Evolutionary conservation across 441 rosid species (phyloP).

Genomic region (Pelargonium fulgidum): DNA sequence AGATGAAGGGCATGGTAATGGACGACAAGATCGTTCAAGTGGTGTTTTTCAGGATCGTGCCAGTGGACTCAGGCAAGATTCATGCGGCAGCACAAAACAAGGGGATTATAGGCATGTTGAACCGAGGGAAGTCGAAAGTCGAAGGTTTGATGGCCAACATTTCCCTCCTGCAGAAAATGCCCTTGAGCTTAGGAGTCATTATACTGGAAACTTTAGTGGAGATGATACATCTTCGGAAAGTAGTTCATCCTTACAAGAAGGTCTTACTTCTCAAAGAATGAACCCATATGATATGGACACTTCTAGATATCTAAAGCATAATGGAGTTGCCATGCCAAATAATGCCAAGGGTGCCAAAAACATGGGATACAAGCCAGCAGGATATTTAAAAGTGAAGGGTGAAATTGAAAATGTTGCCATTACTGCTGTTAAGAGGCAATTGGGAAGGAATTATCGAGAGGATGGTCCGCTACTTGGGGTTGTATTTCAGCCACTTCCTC

Average conservation of each 20-base stretch:
- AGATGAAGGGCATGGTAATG: constrained; percentile 48
- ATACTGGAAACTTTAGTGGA: constrained; percentile 38
- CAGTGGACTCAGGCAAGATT: constrained; percentile 76
- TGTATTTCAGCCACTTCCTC: constrained; percentile 75
- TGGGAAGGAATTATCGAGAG: constrained; percentile 67
- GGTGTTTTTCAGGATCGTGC: constrained; percentile 73
- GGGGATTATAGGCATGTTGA: constrained; percentile 48
- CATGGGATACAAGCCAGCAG: constrained; percentile 59
- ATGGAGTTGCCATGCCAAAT: constrained; percentile 28
- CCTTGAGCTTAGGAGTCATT: constrained; percentile 33
- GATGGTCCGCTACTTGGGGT: constrained; percentile 82
- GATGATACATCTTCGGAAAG: constrained; percentile 74
- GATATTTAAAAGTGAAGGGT: constrained; percentile 76
- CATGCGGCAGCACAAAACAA: constrained; percentile 87
- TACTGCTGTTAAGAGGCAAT: constrained; percentile 71
- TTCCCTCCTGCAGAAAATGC: constrained; percentile 26
- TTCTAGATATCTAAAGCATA: constrained; percentile 31
- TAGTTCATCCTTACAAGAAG: constrained; percentile 57
- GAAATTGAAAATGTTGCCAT: constrained; percentile 64
- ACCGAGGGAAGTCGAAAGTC: constrained; percentile 80
- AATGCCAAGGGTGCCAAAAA: constrained; percentile 33
- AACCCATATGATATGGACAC: constrained; percentile 32
- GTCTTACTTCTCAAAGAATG: constrained; percentile 33
- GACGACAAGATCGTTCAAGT: constrained; percentile 73
- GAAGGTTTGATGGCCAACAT: constrained; percentile 43